Evolutionary conservation across 2,329 filamentous ascomycete species (phyloP).

Genomic region (Reticulascus tulasneorum): DNA sequence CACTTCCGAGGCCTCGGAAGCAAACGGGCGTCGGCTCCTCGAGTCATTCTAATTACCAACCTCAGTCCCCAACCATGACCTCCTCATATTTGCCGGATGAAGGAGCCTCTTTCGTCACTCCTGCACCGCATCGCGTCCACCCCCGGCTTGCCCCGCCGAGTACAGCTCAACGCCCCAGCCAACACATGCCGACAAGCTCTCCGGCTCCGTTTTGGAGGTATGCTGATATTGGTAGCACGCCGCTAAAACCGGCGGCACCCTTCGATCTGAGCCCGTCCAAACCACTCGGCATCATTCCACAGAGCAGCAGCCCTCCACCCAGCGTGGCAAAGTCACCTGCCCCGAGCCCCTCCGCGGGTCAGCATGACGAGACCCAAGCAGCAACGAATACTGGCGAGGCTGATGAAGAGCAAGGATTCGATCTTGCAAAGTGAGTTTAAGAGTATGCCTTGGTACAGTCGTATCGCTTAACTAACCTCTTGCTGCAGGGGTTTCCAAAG

Average conservation of each 20-base stretch:
- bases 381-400: slow-evolving; percentile 21
- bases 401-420: slow-evolving; percentile 53
- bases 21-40: slow-evolving; percentile 39
- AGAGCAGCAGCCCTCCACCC: slow-evolving; percentile 58
- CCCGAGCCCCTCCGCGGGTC: slow-evolving; percentile 49
- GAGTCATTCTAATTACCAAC: slow-evolving; percentile 44
- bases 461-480: slow-evolving; percentile 21
- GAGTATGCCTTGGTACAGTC: background rate
- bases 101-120: slow-evolving; percentile 61
- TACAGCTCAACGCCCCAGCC: slow-evolving; percentile 75
- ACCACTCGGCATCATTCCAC: slow-evolving; percentile 32
- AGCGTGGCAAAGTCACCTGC: slow-evolving; percentile 46
- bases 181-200: slow-evolving; percentile 81
- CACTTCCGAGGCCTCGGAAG: slow-evolving; percentile 55
- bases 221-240: slow-evolving; percentile 71
- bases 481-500: slow-evolving; percentile 57
- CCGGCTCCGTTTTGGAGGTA: slow-evolving; percentile 89
- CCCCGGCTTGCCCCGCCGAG: slow-evolving; percentile 75
- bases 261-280: slow-evolving; percentile 61
- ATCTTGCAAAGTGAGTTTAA: slow-evolving; percentile 52
- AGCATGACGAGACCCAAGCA: too few relatives aligned
- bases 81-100: slow-evolving; percentile 62
- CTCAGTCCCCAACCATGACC: slow-evolving; percentile 57
- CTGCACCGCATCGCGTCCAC: slow-evolving; percentile 68
- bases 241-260: slow-evolving; percentile 45